Conservation (phyloP, 1,139 yeast genomes). For the Arxiozyma bovina region DNA sequence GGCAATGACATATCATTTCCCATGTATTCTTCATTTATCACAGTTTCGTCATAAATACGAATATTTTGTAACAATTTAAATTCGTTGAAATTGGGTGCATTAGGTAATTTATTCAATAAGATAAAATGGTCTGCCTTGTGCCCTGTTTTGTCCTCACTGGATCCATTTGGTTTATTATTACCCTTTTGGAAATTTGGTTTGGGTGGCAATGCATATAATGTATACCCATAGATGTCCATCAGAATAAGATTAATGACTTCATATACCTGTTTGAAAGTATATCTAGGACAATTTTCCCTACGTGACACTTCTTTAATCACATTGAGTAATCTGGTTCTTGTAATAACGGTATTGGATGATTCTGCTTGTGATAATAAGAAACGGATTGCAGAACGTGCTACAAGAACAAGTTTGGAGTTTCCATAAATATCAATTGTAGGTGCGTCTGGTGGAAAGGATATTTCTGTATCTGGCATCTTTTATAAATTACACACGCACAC, state of each 20-base stretch:
- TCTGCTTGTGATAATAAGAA: constrained; percentile 17
- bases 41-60: constrained; percentile 10
- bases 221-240: constrained; percentile 22
- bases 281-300: constrained; percentile 14
- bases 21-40: constrained; percentile 16
- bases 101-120: constrained; percentile 15
- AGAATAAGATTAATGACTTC: constrained; percentile 16
- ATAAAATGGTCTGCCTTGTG: constrained; percentile 19
- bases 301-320: constrained; percentile 15
- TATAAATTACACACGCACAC: too few species aligned
- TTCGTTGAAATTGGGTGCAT: constrained; percentile 12
- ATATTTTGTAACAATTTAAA: constrained; percentile 13
- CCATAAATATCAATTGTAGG: not conserved
- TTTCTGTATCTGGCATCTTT: not conserved
- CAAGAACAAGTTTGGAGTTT: constrained; percentile 5
- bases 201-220: constrained; percentile 16
- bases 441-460: not conserved
- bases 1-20: constrained; percentile 14
- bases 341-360: constrained; percentile 19
- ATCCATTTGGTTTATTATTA: not conserved
- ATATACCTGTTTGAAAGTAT: constrained; percentile 13
- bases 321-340: constrained; percentile 15
- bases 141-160: constrained; percentile 5
- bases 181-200: constrained; percentile 2
- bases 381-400: constrained; percentile 18